A percentile compares a stretch with the other conserved stretches of the same genome.
Evolutionary conservation across 2,329 filamentous ascomycete species (phyloP).

Genomic region (Plenodomus lindquistii): DNA sequence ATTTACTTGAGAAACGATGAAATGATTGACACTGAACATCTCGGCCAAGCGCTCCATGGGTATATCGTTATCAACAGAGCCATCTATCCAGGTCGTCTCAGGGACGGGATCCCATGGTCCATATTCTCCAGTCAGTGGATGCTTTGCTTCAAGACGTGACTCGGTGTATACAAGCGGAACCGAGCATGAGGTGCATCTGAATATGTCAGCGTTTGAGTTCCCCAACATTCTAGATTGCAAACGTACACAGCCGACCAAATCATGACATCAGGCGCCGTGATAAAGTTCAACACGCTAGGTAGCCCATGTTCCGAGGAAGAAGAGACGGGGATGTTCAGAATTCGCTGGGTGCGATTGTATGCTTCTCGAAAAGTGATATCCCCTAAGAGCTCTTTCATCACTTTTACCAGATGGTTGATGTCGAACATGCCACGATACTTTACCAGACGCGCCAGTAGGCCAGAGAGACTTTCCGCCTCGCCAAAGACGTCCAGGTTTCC

Average conservation of each 20-base stretch:
- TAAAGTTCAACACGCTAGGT: conserved; percentile 84
- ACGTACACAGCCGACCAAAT: conserved; percentile 88
- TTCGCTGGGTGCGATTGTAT: conserved; percentile 89
- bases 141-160: conserved; percentile 79
- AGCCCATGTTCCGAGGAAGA: conserved; percentile 85
- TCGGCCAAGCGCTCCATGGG: conserved; percentile 88
- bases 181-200: conserved; percentile 83
- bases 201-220: conserved; percentile 12
- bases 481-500: conserved; percentile 84
- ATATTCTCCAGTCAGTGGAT: conserved; percentile 76
- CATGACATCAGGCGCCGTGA: conserved; percentile 90
- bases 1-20: conserved; percentile 96
- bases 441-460: conserved; percentile 71
- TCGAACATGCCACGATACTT: conserved; percentile 87
- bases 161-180: conserved; percentile 85
- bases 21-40: conserved; percentile 98
- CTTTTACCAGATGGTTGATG: conserved; percentile 76
- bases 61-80: conserved; percentile 91
- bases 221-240: not conserved
- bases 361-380: conserved; percentile 95
- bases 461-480: conserved; percentile 64
- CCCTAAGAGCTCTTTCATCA: conserved; percentile 80
- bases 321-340: conserved; percentile 93
- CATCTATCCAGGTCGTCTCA: conserved; percentile 82
- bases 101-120: conserved; percentile 84